Evolutionary conservation across 108 stramenopile species (phyloP), one percentile per base, ranked within the genome.

Genomic region (Cyclotella choctawhatcheeana): DNA sequence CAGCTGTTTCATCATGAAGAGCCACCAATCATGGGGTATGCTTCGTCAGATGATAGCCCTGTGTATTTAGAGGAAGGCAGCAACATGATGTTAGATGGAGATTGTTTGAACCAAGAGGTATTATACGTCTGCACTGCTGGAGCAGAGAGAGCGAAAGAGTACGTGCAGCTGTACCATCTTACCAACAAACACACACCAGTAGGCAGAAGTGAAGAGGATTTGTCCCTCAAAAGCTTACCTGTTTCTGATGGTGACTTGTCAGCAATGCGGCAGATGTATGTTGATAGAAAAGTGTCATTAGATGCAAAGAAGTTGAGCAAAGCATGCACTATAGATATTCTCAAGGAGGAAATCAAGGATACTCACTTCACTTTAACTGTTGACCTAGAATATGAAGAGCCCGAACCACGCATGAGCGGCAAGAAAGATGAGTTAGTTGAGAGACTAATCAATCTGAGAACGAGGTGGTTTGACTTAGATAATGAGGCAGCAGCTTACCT

Each of bases 241-340:
- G 18, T 48, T n/a, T 48, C 47, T n/a, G 47, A 10, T 48, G 47
- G 47, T n/a, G 47, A 48, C 47, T n/a, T 48, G 18, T 48, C 47
- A 48, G 17, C 12, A n/a, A n/a, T 48, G 47, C 12, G 18, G n/a
- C 17, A 48, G 47, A 48, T n/a, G n/a, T 48, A 48, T 48, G 47
- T 48, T 48, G 47, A 48, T 10, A 17, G 17, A 48, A 48, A 48
- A n/a, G 8, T n/a, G 12, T 48, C 47, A 8, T n/a, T n/a, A 48
- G 18, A 10, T 17, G 17, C 12, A 10, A 48, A n/a, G 4, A 48
- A 8, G 18, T n/a, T 48, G 17, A 48, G 18, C 8, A 48, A 48
- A n/a, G 17, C 18, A 10, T n/a, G 12, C 17, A 48, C 12, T n/a
- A 48, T n/a, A n/a, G 47, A 48, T 4, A 8, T n/a, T 10, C n/a